These are phyloP conservation scores for Heterobasidion parviporum DNA, from an alignment of 1,284 basidiomycete species.

Conservation along the genomic window DNA sequence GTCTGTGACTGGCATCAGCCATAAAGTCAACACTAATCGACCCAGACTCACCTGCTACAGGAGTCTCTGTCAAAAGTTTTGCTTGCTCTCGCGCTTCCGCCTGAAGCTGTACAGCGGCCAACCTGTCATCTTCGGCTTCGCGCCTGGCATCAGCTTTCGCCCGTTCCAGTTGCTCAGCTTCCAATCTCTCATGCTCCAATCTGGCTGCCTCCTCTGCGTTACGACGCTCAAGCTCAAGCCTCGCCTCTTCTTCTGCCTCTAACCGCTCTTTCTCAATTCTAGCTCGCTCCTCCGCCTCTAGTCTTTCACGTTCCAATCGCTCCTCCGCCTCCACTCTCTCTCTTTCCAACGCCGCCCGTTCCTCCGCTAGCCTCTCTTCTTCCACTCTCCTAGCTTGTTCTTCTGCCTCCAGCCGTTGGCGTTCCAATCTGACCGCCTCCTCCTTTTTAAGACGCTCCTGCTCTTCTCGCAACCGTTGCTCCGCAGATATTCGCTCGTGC, in stretches of 20 bases:
- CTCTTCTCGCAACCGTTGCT: constrained; percentile 19
- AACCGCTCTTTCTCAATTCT: constrained; percentile 14
- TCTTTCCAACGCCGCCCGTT: constrained; percentile 9
- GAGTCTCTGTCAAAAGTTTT: neutral
- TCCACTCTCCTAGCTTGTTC: constrained; percentile 22
- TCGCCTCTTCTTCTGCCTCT: constrained; percentile 12
- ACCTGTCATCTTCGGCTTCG: neutral
- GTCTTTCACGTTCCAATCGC: constrained; percentile 4
- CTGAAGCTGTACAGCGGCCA: neutral
- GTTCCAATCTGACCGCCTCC: constrained; percentile 15
- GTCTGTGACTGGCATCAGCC: constrained; percentile 30
- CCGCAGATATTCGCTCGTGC: constrained; percentile 1
- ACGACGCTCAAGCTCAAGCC: constrained; percentile 2
- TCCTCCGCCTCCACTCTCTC: constrained; percentile 20
- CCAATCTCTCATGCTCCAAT: constrained; percentile 5
- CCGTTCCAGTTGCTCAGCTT: neutral
- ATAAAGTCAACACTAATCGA: too few species aligned
- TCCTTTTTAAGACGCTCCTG: constrained; percentile 18
- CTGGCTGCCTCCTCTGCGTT: neutral
- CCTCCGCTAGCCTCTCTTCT: constrained; percentile 15
- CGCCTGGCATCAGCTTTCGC: constrained; percentile 7
- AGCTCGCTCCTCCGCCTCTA: constrained; percentile 17
- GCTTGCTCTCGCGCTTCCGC: neutral
- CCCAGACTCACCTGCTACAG: neutral
- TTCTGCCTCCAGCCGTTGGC: constrained; percentile 15